Percentiles rank a stretch among this genome's conserved stretches.
Conservation (phyloP, 495 filamentous ascomycete species). For the Annulohypoxylon bovei region DNA sequence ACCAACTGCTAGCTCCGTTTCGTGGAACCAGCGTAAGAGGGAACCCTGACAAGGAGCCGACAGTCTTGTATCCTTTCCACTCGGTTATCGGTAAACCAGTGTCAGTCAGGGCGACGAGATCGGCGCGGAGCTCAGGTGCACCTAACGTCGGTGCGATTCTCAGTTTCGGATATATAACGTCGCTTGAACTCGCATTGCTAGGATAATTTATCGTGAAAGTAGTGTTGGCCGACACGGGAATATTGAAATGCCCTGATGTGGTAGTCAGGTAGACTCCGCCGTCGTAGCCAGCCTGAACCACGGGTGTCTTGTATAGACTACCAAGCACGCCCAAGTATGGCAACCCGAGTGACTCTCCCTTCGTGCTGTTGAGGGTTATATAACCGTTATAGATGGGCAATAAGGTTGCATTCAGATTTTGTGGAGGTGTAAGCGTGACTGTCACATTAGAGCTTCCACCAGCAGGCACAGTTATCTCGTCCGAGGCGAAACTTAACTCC, state of each 20-base stretch:
- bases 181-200: not conserved
- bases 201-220: not conserved
- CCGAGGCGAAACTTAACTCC: not conserved
- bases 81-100: not conserved
- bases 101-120: not conserved
- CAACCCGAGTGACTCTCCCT: not conserved
- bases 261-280: not conserved
- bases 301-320: not conserved
- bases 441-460: not conserved
- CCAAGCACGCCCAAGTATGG: not conserved
- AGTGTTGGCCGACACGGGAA: not conserved
- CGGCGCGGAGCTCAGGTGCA: not conserved
- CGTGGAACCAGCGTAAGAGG: not conserved
- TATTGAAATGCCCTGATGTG: not conserved
- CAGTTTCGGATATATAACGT: not conserved
- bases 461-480: not conserved
- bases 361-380: conserved; percentile 5
- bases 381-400: not conserved
- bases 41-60: not conserved
- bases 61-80: not conserved
- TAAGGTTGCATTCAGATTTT: not conserved
- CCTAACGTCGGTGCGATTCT: not conserved
- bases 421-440: not conserved
- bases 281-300: not conserved
- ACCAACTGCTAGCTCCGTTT: not conserved